phyloP scores from a whole-genome alignment of 176 grass and related monocot genomes.

The Triticum turgidum region DNA sequence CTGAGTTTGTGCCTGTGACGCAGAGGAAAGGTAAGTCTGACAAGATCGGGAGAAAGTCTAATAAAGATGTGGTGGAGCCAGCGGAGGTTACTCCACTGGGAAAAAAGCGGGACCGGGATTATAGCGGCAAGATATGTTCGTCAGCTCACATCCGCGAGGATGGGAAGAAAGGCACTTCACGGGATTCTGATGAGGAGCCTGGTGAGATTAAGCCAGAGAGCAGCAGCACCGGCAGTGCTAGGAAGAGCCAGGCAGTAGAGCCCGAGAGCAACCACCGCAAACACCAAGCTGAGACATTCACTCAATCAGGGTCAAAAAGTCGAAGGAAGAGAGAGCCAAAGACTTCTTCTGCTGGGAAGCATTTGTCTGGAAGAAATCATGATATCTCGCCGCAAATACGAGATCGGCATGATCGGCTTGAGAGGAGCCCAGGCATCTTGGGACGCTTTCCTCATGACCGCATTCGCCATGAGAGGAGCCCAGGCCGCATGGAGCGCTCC shows the following conservation, averaged over 20 bases:
- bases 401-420: slow-evolving; percentile 43
- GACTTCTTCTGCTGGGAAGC: slow-evolving; percentile 38
- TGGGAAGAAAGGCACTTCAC: slow-evolving; percentile 39
- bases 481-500: slow-evolving; percentile 44
- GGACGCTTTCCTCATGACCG: slow-evolving; percentile 63
- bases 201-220: slow-evolving; percentile 79
- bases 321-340: slow-evolving; percentile 63
- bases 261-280: slow-evolving; percentile 52
- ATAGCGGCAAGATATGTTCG: slow-evolving; percentile 34
- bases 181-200: slow-evolving; percentile 57
- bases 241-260: slow-evolving; percentile 43
- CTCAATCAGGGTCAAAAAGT: slow-evolving; percentile 52
- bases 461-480: slow-evolving; percentile 52
- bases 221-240: slow-evolving; percentile 48
- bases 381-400: slow-evolving; percentile 39
- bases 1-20: slow-evolving; percentile 14
- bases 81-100: slow-evolving; percentile 37
- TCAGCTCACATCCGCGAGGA: slow-evolving; percentile 29
- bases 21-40: slow-evolving; percentile 38
- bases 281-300: slow-evolving; percentile 40
- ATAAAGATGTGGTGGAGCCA: slow-evolving; percentile 35
- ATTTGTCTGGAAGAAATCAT: slow-evolving; percentile 48
- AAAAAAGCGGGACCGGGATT: slow-evolving; percentile 32
- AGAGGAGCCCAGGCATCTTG: slow-evolving; percentile 49
- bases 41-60: slow-evolving; percentile 24